A percentile compares a stretch with the other conserved stretches of the same genome.
Evolutionary conservation across 176 grass and related monocot species (phyloP).

Genomic region (Leersia perrieri): DNA sequence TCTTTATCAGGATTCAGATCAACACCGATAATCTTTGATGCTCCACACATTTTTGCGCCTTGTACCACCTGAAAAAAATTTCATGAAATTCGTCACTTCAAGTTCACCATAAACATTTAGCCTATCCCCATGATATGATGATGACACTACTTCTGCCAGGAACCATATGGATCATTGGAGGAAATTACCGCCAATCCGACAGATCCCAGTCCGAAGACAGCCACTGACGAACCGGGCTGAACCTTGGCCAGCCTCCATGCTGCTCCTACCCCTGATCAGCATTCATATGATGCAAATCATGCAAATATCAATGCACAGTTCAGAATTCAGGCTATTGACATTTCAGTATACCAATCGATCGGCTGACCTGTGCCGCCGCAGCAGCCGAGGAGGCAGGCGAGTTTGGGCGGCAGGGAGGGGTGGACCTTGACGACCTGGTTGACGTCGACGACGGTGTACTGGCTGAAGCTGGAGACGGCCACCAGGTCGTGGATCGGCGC

Average conservation of each 20-base stretch:
- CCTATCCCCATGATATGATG: no score
- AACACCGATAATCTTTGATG: conserved; percentile 54
- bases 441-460: conserved; percentile 83
- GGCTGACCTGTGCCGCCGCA: conserved; percentile 52
- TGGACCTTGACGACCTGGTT: conserved; percentile 54
- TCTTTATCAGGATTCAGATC: conserved; percentile 61
- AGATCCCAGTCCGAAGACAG: conserved; percentile 65
- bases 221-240: conserved; percentile 52
- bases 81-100: neutral
- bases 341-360: neutral
- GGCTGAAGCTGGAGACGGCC: conserved; percentile 63
- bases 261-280: conserved; percentile 53
- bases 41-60: conserved; percentile 60
- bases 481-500: conserved; percentile 47
- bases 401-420: conserved; percentile 47
- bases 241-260: conserved; percentile 70
- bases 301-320: neutral
- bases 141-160: no score
- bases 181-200: conserved; percentile 56
- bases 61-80: conserved; percentile 47
- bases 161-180: neutral
- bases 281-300: neutral
- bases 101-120: neutral
- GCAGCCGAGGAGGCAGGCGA: conserved; percentile 73
- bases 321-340: no score